These are phyloP conservation scores for Hypoxylon trugodes DNA, from an alignment of 495 filamentous ascomycete genomes.

Conservation along the genomic window DNA sequence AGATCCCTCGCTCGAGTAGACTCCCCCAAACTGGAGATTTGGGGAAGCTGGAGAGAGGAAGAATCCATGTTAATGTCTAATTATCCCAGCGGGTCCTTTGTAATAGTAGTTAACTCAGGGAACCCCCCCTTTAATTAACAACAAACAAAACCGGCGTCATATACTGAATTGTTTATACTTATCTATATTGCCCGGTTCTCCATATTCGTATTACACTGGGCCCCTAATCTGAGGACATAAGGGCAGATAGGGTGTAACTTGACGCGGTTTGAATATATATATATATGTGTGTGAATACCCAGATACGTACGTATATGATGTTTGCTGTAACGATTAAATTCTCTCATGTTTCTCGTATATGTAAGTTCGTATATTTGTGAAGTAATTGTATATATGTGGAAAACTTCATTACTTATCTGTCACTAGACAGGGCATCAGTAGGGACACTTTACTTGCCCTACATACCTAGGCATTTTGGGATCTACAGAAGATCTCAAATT, in stretches of 20 bases:
- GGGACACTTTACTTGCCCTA: no score
- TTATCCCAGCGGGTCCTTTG: not conserved
- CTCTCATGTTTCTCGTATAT: no score
- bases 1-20: constrained; percentile 29
- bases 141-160: constrained; percentile 6
- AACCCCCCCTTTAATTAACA: not conserved
- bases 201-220: constrained; percentile 3
- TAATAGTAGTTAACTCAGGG: not conserved
- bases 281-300: not conserved
- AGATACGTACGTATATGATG: not conserved
- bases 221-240: not conserved
- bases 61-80: not conserved
- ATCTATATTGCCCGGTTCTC: constrained; percentile 2
- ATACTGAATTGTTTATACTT: not conserved
- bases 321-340: no score
- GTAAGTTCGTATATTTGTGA: no score
- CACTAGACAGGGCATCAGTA: constrained; percentile 24
- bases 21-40: constrained; percentile 39
- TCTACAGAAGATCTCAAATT: constrained; percentile 23
- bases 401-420: constrained; percentile 6
- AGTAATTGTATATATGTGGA: no score
- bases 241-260: not conserved
- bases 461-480: no score
- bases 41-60: constrained; percentile 43
- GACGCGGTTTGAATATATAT: not conserved